Evolutionary conservation across 306 rosid genomes (phyloP).

Genomic region (Canavalia ensiformis): DNA sequence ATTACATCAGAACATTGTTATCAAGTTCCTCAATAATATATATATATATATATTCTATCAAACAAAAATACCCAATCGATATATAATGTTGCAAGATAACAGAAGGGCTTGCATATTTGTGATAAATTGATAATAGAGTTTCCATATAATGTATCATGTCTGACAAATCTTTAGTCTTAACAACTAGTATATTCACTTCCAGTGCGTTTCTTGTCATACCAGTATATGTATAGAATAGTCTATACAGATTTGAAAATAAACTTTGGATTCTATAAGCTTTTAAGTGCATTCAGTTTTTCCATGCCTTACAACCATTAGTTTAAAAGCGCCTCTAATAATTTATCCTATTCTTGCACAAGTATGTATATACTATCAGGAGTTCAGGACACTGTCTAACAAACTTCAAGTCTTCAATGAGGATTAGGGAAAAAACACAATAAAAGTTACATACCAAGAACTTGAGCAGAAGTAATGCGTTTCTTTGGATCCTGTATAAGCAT

Average conservation of each 20-base stretch:
- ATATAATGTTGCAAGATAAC: conserved; percentile 19
- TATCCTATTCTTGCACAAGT: background rate
- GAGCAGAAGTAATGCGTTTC: conserved; percentile 79
- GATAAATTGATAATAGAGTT: conserved; percentile 5
- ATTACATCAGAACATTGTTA: conserved; percentile 12
- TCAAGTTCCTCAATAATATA: background rate
- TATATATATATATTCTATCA: background rate
- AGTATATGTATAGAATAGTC: conserved; percentile 2
- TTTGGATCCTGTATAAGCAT: conserved; percentile 92
- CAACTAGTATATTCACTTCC: background rate
- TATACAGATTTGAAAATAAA: background rate
- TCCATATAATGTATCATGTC: background rate
- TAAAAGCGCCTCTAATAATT: background rate
- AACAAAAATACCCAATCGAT: background rate
- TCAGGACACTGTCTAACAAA: background rate
- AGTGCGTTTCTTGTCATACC: background rate
- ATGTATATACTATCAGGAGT: background rate
- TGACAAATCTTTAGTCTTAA: background rate
- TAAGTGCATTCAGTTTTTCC: conserved; percentile 12
- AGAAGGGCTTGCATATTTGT: background rate
- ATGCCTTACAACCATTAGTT: background rate
- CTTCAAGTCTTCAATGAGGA: conserved; percentile 10
- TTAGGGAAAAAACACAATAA: background rate
- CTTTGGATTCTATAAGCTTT: background rate
- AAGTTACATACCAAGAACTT: conserved; percentile 78